Evolutionary conservation across 768 basidiomycete genomes (phyloP).

Genomic region (Mycena latifolia): DNA sequence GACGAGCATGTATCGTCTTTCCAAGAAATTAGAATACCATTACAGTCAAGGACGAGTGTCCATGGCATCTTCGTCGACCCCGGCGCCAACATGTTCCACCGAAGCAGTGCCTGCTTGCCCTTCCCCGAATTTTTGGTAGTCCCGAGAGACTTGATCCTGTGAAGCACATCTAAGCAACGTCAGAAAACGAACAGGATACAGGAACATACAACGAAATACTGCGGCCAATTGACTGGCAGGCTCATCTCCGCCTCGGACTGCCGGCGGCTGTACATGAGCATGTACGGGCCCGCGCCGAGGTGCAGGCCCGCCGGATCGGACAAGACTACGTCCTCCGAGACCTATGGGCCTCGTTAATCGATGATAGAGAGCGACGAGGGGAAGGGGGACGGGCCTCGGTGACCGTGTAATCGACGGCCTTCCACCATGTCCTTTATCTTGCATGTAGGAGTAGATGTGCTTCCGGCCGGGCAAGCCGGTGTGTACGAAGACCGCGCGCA

Average conservation of each 20-base stretch:
- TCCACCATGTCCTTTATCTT: conserved; percentile 83
- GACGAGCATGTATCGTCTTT: too few species aligned
- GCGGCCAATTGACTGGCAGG: conserved; percentile 22
- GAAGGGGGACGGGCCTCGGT: conserved; percentile 61
- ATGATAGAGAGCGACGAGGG: background rate
- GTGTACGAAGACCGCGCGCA: conserved; percentile 82
- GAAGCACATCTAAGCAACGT: too few species aligned
- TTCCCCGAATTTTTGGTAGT: too few species aligned
- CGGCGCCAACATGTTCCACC: too few species aligned
- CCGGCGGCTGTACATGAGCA: conserved; percentile 73
- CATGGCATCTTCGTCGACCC: too few species aligned
- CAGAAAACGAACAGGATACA: too few species aligned
- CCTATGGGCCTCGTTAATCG: conserved; percentile 66
- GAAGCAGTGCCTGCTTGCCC: too few species aligned
- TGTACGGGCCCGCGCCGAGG: conserved; percentile 81
- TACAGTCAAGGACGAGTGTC: too few species aligned
- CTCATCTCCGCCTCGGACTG: conserved; percentile 25
- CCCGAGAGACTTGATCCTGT: too few species aligned
- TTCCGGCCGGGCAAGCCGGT: conserved; percentile 84
- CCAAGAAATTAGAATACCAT: too few species aligned
- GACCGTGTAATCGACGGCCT: conserved; percentile 77
- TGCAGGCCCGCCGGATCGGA: conserved; percentile 80
- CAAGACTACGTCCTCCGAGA: conserved; percentile 76
- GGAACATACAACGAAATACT: conserved; percentile 20
- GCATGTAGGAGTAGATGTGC: conserved; percentile 84